Percentiles rank a stretch among this genome's conserved stretches.
These are phyloP conservation scores for Boletus fagicola DNA, from an alignment of 768 basidiomycete species.

Conservation along the genomic window DNA sequence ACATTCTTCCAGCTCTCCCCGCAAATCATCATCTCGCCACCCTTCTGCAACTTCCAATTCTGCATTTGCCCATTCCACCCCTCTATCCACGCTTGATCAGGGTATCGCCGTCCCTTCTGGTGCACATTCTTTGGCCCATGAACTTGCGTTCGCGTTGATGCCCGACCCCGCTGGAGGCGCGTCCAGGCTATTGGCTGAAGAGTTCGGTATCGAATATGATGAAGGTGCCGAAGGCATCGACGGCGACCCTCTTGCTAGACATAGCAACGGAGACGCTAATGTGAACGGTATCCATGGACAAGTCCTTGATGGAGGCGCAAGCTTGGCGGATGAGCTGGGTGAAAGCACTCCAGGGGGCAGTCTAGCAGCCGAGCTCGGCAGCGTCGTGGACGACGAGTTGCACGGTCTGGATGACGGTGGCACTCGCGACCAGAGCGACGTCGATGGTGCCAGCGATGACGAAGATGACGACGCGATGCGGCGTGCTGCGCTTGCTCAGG, in stretches of 20 bases:
- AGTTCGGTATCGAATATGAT: constrained; percentile 88
- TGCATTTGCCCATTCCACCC: constrained; percentile 23
- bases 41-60: constrained; percentile 22
- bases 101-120: constrained; percentile 30
- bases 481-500: constrained; percentile 35
- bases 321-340: constrained; percentile 46
- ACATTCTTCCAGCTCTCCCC: constrained; percentile 28
- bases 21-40: constrained; percentile 32
- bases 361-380: constrained; percentile 27
- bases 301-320: constrained; percentile 28
- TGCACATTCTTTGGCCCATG: constrained; percentile 75
- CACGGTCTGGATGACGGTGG: constrained; percentile 11
- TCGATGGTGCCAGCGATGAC: constrained; percentile 21
- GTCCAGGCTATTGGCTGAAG: constrained; percentile 78
- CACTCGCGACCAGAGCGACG: constrained; percentile 11
- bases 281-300: constrained; percentile 33
- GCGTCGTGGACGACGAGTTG: constrained; percentile 19
- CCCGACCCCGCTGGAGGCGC: constrained; percentile 73
- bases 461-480: constrained; percentile 29
- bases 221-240: constrained; percentile 83
- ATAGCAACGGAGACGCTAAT: constrained; percentile 27
- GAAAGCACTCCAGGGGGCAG: constrained; percentile 17
- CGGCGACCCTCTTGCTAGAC: constrained; percentile 25
- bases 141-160: constrained; percentile 83
- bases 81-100: constrained; percentile 35